Evolutionary conservation across 2,329 filamentous ascomycete species (phyloP), one percentile per base, ranked within the genome.

Genomic region (Alternaria alternata): DNA sequence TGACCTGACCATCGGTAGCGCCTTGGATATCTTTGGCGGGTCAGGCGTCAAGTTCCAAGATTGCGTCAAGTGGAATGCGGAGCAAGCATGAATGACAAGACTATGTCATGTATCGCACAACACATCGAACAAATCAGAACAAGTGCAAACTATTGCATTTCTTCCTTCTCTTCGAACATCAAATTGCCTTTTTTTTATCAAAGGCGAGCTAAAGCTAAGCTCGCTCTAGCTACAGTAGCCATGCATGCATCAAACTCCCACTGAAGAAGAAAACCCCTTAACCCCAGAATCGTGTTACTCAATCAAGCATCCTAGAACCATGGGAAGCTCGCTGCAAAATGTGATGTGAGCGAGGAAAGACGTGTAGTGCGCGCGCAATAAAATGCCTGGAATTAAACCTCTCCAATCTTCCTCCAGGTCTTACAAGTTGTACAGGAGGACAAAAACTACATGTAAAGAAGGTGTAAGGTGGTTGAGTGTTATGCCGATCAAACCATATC

Each of bases 1-100:
- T 22, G 94, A 99, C 75, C 83, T 99, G 70, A 99, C 95, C 0
- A 98, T 98, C 75, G 95, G 95, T 12, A 98, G 95, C 77, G 95
- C 95, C 2, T 81, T 99, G 71, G 95, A 99, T 80, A 93, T 97
- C 67, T 99, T 99, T 78, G 95, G 95, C 8, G 95, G 95, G 1
- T 88, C 84, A 18, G 91, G 92, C 1, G 93, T 97, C 54, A 92
- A 86, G 63, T 93, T 98, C 75, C 89, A 91, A 34, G 94, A 97
- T 58, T 98, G 94, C 77, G 89, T 97, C 36, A 82, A 84, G 69
- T 99, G 95, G 95, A 98, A 98, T 76, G 81, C 60, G 18, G 53
- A 64, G 38, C 74, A 78, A 59, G 53, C 56, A 44, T 64, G 34
- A n/a, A 2, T 36, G 46, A 49, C 9, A 41, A 30, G 28, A 30